Evolutionary conservation across 116 monocot genomes (phyloP).

Genomic region (Cymodocea nodosa): DNA sequence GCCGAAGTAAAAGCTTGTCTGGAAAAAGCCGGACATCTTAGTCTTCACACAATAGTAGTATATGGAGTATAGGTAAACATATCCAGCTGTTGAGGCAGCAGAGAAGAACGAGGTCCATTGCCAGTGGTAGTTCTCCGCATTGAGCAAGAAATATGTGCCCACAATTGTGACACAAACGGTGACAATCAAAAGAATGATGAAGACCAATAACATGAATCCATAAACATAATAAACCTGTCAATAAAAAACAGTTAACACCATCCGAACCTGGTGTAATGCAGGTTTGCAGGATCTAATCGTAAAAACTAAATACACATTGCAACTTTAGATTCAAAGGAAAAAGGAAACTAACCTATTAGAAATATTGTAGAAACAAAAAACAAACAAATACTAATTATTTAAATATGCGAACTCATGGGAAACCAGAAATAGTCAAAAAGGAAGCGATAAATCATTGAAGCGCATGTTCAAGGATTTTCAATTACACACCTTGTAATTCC

Average conservation of each 20-base stretch:
- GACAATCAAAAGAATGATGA: constrained; percentile 79
- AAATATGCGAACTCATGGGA: background rate
- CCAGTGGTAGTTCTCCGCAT: constrained; percentile 92
- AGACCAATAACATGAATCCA: constrained; percentile 93
- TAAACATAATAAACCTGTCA: constrained; percentile 95
- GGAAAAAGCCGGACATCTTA: constrained; percentile 85
- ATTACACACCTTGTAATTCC: constrained; percentile 62
- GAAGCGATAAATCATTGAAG: background rate
- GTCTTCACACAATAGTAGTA: constrained; percentile 70
- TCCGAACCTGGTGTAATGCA: background rate
- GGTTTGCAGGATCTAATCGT: too few species aligned
- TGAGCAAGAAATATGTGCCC: constrained; percentile 78
- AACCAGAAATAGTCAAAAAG: too few species aligned
- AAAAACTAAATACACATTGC: too few species aligned
- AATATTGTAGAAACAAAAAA: too few species aligned
- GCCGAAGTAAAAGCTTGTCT: constrained; percentile 77
- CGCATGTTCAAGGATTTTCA: background rate
- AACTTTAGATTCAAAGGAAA: too few species aligned
- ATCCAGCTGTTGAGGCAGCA: constrained; percentile 74
- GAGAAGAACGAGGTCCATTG: constrained; percentile 93
- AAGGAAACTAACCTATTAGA: too few species aligned
- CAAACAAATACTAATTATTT: too few species aligned
- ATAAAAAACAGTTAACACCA: background rate
- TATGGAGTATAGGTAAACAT: constrained; percentile 60
- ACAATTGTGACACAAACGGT: constrained; percentile 89